Evolutionary conservation across 1,139 yeast genomes (phyloP), one percentile per base, ranked within the genome.

Genomic region (Kodamaea arcana): DNA sequence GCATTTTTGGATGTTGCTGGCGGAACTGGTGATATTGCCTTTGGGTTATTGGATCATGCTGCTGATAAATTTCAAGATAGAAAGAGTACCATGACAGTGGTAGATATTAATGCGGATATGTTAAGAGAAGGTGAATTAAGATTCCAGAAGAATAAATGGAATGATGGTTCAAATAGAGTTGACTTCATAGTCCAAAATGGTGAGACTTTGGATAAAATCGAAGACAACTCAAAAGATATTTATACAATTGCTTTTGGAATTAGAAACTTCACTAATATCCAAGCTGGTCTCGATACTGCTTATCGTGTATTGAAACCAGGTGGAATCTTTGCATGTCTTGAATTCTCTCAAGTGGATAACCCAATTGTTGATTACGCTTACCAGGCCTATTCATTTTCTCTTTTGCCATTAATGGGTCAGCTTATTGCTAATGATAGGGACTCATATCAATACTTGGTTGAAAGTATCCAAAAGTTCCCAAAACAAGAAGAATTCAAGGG

Each of bases 11-110:
- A 92, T 61, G 97, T 94, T 36, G 99, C 98, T 25, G 99, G 98
- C 39, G 99, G 99, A 22, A 88, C 97, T 12, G 99, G 98, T 31
- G 99, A 92, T 56, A 90, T 92, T 61, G 98, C 98, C 1, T 88
- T 88, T 63, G 94, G 98, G 5, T 73, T 94, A 43, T 68, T 92
- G 44, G 96, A 90, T 50, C 95, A 92, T 56, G 97, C 97, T 9
- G 81, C 84, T 45, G 63, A 71, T 32, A 78, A 80, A 45, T 87
- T 79, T 56, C 82, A 84, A 35, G 99, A 92, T 62, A 71, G 65
- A 32, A 68, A 71, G 43, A 79, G 90, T 24, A 77, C 80, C 20
- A 94, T 92, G 92, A 87, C 92, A 14, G 78, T 92, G 36, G 95
- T 90, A 4, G 99, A 92, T 61, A 92, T 92, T 60, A 92, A 92